Conservation (phyloP, 2,329 filamentous ascomycete genomes). For the Aureobasidium vineae region DNA sequence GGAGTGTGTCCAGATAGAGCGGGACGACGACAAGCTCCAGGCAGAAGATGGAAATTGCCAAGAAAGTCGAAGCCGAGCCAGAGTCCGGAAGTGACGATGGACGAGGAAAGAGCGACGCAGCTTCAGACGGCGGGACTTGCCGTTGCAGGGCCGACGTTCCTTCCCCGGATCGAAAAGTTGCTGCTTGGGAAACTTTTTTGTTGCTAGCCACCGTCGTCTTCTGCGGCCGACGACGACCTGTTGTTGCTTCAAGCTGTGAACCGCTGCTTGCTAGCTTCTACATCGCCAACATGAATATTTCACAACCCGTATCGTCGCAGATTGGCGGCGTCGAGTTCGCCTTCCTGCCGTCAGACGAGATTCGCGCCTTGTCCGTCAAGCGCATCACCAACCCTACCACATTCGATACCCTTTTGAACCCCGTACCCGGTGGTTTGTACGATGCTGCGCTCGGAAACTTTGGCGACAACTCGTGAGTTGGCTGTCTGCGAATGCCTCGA, state of each 20-base stretch:
- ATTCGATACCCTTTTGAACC: slow-evolving; percentile 89
- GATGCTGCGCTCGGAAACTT: slow-evolving; percentile 89
- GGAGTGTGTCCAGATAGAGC: background rate
- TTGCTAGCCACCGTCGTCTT: slow-evolving; percentile 13
- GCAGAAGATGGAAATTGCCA: slow-evolving; percentile 1
- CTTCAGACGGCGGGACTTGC: background rate
- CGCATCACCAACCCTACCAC: slow-evolving; percentile 89
- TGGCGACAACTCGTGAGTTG: slow-evolving; percentile 73
- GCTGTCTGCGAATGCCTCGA: slow-evolving; percentile 25
- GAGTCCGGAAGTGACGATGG: slow-evolving; percentile 7
- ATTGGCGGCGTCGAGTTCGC: slow-evolving; percentile 88
- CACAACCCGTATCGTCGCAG: slow-evolving; percentile 75
- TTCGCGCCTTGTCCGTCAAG: slow-evolving; percentile 87
- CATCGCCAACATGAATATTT: slow-evolving; percentile 43
- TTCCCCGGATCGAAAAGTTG: slow-evolving; percentile 25
- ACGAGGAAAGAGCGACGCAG: background rate
- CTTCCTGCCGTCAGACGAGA: slow-evolving; percentile 77
- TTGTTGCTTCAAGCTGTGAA: slow-evolving; percentile 28
- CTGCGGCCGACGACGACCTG: slow-evolving; percentile 17
- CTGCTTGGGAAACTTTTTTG: slow-evolving; percentile 21
- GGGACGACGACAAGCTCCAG: background rate
- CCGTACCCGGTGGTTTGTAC: slow-evolving; percentile 86
- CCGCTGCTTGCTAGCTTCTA: slow-evolving; percentile 26
- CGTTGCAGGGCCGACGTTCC: slow-evolving; percentile 17
- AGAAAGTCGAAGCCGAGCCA: background rate